Evolutionary conservation across 371 early-diverging fungal genomes (phyloP), one percentile per base, ranked within the genome.

Genomic region (Zopfochytrium polystomum): DNA sequence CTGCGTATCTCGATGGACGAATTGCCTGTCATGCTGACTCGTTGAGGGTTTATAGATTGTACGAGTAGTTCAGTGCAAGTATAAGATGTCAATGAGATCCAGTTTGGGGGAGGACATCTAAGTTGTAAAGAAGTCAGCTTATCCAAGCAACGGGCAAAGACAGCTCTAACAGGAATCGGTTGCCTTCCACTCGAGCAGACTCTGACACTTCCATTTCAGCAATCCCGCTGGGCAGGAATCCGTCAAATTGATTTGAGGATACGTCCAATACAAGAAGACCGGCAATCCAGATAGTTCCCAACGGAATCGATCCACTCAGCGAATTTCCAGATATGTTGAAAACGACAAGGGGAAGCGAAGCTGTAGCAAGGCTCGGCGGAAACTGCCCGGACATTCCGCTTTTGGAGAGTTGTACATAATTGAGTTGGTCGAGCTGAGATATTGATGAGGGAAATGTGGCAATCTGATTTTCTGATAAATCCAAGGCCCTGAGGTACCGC

Each of bases 241-340:
- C 60, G 29, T 60, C 60, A 38, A 60, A 60, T 52, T 22, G 44
- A 31, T 60, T 60, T 3, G 27, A n/a, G 18, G 9, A 13, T 44
- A 60, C 31, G 29, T 60, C 52, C 9, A 60, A 45, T 25, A 18
- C 11, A 3, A 52, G 52, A 2, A 60, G 43, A 3, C 32, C 30
- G 1, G 32, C n/a, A 0, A 60, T 26, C 60, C 60, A 60, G 29
- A 11, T 25, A 23, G 52, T n/a, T n/a, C n/a, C 34, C 4, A 13
- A 18, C 13, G 13, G 11, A 34, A 60, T 34, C 5, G 33, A 29
- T 9, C 60, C 60, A 60, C 23, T 15, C 1, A 60, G 52, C 23
- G 6, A n/a, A 30, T 60, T 60, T 11, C 25, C 7, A 30, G 35
- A 48, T 29, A 60, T 32, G 31, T 60, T 52, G 29, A 60, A 35